Base-by-base conservation (phyloP, 495 filamentous ascomycete species). In the Astrothelium subdiscretum region DNA sequence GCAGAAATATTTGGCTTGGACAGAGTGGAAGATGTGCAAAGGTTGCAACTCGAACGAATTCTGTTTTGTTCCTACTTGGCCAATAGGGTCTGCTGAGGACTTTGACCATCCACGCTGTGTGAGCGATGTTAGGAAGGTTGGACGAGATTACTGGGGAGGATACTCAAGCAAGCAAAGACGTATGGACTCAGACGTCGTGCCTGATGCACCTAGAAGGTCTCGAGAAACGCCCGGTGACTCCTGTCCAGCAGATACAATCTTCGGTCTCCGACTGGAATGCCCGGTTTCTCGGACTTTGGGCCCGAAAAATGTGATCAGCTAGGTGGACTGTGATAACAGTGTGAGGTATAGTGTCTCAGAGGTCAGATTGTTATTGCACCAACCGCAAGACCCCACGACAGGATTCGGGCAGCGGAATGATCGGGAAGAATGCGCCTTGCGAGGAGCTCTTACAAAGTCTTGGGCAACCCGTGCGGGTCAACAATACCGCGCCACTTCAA, bases 11-110 rank as follows among this genome's bases (percentile, higher is more conserved):
- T 73, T 89, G 32, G 69, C 74, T 20, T 89, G 86, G 85, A 74
- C 80, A 24, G 80, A 71, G 0, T 89, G 83, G 83, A 85, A 84
- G 66, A 72, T 81, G 57, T 87, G 85, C 61, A 72, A 74, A 4
- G 73, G 72, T 15, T 88, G 85, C 62, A 70, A 62, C 0, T 70
- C 73, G 22, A 78, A 84, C 60, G 81, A 88, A 70, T 74, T 84
- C n/a, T 87, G 85, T 70, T 77, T 85, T 22, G 67, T 85, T 3
- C 81, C 86, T 0, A 83, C 87, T 70, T 88, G 85, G 83, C 86
- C 85, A 0, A 76, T 79, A 67, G 85, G 85, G 0, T 76, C 76
- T 0, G 66, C 74, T 0, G 74, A 80, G 24, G 83, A 86, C 61
- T 79, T 83, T 65, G 68, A 77, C 31, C 69, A 75, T 27, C 84